These are phyloP conservation scores for Penicillium ochrochloron DNA, from an alignment of 495 filamentous ascomycete genomes.

Conservation along the genomic window DNA sequence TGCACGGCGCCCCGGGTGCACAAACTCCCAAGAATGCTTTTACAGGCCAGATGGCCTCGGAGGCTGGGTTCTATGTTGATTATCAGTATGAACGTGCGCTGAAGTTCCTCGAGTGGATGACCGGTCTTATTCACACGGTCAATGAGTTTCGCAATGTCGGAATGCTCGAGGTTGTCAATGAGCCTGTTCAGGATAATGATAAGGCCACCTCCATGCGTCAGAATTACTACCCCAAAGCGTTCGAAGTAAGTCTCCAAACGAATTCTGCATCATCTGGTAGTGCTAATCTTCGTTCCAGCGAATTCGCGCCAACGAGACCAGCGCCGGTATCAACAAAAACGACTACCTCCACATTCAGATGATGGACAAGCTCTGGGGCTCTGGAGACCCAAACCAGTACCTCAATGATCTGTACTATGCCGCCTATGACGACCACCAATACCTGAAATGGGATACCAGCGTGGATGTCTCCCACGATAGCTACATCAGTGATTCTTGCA, in stretches of 20 bases:
- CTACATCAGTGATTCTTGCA: constrained; percentile 2
- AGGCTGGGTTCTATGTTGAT: constrained; percentile 58
- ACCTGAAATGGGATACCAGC: constrained; percentile 56
- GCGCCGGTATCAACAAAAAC: constrained; percentile 37
- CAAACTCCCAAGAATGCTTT: constrained; percentile 55
- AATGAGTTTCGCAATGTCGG: constrained; percentile 59
- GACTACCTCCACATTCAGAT: constrained; percentile 58
- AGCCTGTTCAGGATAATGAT: constrained; percentile 51
- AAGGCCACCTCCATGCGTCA: constrained; percentile 39
- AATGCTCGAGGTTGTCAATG: constrained; percentile 64
- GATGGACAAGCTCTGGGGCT: constrained; percentile 59
- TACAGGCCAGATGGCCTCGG: constrained; percentile 57
- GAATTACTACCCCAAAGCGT: constrained; percentile 55
- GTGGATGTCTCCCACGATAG: constrained; percentile 41
- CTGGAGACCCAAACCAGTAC: constrained; percentile 52
- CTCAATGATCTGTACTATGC: constrained; percentile 45
- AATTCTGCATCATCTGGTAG: background rate
- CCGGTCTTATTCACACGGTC: constrained; percentile 57
- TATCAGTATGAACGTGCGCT: constrained; percentile 62
- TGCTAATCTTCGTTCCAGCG: constrained; percentile 23
- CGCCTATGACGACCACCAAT: constrained; percentile 59
- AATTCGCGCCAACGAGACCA: constrained; percentile 52
- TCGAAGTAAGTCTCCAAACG: constrained; percentile 28
- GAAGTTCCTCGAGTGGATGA: constrained; percentile 63
- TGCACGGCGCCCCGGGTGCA: constrained; percentile 66